Evolutionary conservation across 768 basidiomycete genomes (phyloP), one percentile per base, ranked within the genome.

Genomic region (Phanerochaete sordida): DNA sequence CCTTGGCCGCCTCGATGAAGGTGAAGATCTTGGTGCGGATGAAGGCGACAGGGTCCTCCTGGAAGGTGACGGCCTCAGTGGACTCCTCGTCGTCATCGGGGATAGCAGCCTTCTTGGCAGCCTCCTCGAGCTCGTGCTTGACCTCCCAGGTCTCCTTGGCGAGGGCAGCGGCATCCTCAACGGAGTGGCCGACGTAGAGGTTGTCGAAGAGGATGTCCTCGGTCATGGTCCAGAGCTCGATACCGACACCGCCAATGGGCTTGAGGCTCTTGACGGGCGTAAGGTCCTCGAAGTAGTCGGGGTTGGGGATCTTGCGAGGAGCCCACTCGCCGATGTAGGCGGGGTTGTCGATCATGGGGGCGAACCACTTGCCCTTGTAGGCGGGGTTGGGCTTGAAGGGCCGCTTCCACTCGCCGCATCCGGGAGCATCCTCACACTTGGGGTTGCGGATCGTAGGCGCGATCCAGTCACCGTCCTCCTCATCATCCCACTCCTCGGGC

Each of bases 171-270:
- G 97, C 97, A 61, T 96, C 93, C 39, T 85, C 84, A 59, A 85
- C 71, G 21, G 94, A 95, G 80, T 95, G 89, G 60, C 95, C 95
- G 60, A 99, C 75, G 78, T 94, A 98, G 70, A 99, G 85, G 79
- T 93, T 95, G 76, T 92, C 86, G 73, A 95, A 95, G 66, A 95
- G 81, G 67, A 95, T 95, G 70, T 92, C 88, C 75, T 91, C 91
- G 45, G 95, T 96, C 97, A 98, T 99, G 48, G 96, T 96, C 97
- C 97, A 99, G 67, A 98, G 86, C 76, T 99, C 97, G 65, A 98
- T 95, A 70, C 95, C 95, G 62, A 97, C 84, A 76, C 94, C 95
- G 66, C 93, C 91, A 70, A 99, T 96, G 75, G 92, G 91, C 68
- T 84, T 79, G 52, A 99, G 83, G 73, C 77, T 79, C 80, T 93